phyloP scores from a whole-genome alignment of 768 basidiomycete species.

The Heimioporus sp. region DNA sequence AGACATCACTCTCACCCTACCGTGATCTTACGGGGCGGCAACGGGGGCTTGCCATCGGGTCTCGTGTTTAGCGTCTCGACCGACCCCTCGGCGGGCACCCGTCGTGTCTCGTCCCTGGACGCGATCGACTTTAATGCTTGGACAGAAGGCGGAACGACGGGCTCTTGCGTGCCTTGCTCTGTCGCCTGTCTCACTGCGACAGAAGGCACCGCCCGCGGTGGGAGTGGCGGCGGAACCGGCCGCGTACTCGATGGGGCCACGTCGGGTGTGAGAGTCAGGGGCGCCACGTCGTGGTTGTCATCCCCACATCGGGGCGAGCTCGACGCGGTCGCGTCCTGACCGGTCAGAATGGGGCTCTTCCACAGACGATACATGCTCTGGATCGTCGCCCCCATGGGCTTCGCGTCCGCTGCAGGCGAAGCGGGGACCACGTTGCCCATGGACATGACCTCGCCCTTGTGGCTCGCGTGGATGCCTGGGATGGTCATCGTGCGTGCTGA shows the following conservation, averaged over 20 bases:
- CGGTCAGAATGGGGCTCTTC: constrained; percentile 49
- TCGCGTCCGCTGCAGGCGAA: constrained; percentile 39
- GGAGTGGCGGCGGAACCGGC: constrained; percentile 36
- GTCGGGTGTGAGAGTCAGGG: constrained; percentile 27
- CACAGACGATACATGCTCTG: constrained; percentile 74
- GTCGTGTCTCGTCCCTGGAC: constrained; percentile 40
- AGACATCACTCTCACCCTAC: constrained; percentile 4
- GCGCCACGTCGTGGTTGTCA: constrained; percentile 29
- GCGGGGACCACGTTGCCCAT: constrained; percentile 68
- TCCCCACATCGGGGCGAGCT: constrained; percentile 10
- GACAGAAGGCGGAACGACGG: constrained; percentile 14
- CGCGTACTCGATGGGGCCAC: constrained; percentile 23
- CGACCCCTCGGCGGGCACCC: not conserved
- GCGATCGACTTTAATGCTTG: constrained; percentile 58
- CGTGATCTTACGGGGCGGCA: constrained; percentile 32
- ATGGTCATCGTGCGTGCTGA: constrained; percentile 82
- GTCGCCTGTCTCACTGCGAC: constrained; percentile 29
- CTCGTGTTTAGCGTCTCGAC: not conserved
- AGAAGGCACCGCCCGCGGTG: constrained; percentile 40
- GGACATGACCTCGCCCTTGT: constrained; percentile 83
- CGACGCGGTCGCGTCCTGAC: constrained; percentile 10
- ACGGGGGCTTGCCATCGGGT: constrained; percentile 9
- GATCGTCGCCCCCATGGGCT: constrained; percentile 50
- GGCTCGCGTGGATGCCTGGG: constrained; percentile 82
- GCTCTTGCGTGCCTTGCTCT: constrained; percentile 21